These are phyloP conservation scores for Acanthamoeba castellanii DNA, from an alignment of 208 protist genomes.

Conservation along the genomic window DNA sequence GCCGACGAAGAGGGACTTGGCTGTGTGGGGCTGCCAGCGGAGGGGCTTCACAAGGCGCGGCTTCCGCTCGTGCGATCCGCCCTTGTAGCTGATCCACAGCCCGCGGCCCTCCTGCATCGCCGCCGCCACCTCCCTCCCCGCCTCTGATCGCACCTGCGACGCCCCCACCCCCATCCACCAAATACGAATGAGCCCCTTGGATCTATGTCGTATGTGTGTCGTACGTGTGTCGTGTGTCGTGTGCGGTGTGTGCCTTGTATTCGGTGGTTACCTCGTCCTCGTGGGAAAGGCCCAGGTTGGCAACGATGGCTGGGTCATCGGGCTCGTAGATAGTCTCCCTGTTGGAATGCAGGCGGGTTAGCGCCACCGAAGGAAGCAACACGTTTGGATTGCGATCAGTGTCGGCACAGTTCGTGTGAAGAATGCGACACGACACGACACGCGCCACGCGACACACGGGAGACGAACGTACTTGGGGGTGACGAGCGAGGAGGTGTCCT, in stretches of 20 bases:
- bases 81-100: constrained; percentile 33
- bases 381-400: neutral
- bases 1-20: constrained; percentile 4
- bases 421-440: neutral
- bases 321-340: constrained; percentile 40
- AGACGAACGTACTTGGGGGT: constrained; percentile 16
- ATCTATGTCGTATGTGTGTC: too few relatives aligned
- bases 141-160: neutral
- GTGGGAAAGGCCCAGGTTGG: constrained; percentile 35
- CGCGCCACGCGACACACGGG: too few relatives aligned
- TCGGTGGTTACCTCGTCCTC: constrained; percentile 40
- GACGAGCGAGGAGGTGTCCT: neutral
- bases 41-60: neutral
- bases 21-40: neutral
- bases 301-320: neutral
- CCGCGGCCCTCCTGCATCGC: neutral
- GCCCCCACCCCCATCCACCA: too few relatives aligned
- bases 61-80: neutral
- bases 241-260: too few relatives aligned
- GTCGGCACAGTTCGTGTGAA: neutral
- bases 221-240: too few relatives aligned
- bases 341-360: too few relatives aligned
- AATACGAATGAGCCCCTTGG: neutral
- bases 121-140: neutral
- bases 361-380: too few relatives aligned